These are phyloP conservation scores for Mycosphaerella arachidis DNA, from an alignment of 2,329 filamentous ascomycete species.

Conservation along the genomic window DNA sequence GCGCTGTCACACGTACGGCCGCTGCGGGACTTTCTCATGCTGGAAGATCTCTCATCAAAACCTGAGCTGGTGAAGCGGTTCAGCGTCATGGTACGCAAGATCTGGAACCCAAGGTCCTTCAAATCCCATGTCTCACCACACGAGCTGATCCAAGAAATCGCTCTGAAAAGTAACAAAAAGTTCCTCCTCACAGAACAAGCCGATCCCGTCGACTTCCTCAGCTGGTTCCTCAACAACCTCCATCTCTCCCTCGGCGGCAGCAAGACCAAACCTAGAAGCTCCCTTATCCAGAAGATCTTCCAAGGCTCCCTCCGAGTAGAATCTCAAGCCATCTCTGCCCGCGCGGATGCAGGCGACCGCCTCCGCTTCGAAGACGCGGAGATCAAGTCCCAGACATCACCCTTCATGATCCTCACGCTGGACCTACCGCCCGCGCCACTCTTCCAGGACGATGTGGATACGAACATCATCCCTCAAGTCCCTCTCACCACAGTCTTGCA, in stretches of 20 bases:
- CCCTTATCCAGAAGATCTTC: constrained; percentile 87
- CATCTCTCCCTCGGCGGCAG: constrained; percentile 88
- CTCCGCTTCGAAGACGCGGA: constrained; percentile 90
- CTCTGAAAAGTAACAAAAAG: constrained; percentile 81
- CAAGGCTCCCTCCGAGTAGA: constrained; percentile 90
- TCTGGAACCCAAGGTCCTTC: constrained; percentile 97
- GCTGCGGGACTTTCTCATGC: constrained; percentile 83
- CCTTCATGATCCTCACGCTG: constrained; percentile 87
- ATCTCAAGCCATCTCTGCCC: constrained; percentile 87
- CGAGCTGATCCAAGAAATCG: constrained; percentile 92
- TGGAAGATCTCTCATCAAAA: constrained; percentile 70
- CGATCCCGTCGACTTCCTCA: constrained; percentile 92
- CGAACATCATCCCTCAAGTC: constrained; percentile 93
- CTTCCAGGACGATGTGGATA: constrained; percentile 90
- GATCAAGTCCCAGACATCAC: constrained; percentile 70
- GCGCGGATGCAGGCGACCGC: constrained; percentile 79
- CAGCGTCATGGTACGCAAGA: constrained; percentile 86
- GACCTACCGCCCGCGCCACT: constrained; percentile 88
- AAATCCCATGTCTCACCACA: constrained; percentile 95
- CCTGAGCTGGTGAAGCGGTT: constrained; percentile 85
- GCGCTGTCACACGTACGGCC: constrained; percentile 85
- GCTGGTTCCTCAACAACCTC: constrained; percentile 95
- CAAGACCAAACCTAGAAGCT: constrained; percentile 76
- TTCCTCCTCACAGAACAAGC: constrained; percentile 89
- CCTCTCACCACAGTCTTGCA: constrained; percentile 76